Conservation (phyloP, 441 rosid species). For the Syzygium malaccense region DNA sequence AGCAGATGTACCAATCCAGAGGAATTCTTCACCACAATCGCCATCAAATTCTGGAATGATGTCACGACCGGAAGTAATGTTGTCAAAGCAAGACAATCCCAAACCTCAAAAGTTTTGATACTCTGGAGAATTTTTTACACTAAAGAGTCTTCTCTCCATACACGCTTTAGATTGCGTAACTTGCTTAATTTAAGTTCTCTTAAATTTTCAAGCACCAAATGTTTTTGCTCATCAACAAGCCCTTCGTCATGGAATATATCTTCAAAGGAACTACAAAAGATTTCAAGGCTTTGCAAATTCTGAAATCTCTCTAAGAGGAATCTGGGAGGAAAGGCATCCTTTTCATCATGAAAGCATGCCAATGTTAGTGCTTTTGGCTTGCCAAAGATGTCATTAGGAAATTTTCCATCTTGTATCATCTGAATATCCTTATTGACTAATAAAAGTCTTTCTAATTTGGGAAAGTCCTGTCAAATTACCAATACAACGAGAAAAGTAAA, state of each 20-base stretch:
- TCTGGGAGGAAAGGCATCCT: not conserved
- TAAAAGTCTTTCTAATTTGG: not conserved
- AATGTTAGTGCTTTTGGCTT: not conserved
- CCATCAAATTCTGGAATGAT: not conserved
- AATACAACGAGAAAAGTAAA: not conserved
- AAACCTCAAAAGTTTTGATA: not conserved
- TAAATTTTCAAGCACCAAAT: accelerated
- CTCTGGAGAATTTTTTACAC: not conserved
- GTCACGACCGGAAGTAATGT: not conserved
- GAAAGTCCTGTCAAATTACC: not conserved
- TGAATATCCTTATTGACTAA: not conserved
- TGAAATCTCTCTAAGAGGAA: not conserved
- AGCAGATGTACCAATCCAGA: not conserved
- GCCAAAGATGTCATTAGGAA: not conserved
- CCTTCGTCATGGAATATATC: not conserved
- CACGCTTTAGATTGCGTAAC: not conserved
- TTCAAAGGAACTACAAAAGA: not conserved
- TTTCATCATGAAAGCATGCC: not conserved
- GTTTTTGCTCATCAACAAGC: not conserved
- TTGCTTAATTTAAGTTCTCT: not conserved
- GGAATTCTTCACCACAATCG: not conserved
- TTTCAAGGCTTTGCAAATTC: not conserved
- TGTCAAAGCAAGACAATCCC: not conserved
- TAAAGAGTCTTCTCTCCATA: not conserved
- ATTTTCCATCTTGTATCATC: not conserved